Evolutionary conservation across 75 land plant species (phyloP).

Genomic region (Gnetum montanum): DNA sequence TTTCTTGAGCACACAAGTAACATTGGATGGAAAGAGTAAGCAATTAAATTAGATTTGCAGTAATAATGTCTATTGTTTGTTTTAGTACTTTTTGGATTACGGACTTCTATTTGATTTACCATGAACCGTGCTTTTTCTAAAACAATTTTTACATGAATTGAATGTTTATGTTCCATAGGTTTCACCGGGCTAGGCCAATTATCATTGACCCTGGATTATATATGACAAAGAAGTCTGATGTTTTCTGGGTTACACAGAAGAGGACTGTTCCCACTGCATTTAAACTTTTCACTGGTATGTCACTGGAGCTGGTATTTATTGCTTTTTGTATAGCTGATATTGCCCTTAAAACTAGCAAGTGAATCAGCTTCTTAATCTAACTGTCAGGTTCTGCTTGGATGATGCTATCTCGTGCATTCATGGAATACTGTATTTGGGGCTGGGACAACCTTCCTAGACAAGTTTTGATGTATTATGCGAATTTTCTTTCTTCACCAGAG

Average conservation of each 20-base stretch:
- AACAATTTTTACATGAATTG: no score
- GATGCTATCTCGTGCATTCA: conserved; percentile 54
- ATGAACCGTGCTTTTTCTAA: no score
- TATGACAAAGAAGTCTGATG: conserved; percentile 63
- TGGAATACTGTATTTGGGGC: conserved; percentile 62
- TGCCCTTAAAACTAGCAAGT: neutral
- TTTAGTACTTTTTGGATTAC: no score
- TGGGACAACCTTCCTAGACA: conserved; percentile 83
- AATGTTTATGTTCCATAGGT: conserved; percentile 40
- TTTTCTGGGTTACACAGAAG: conserved; percentile 72
- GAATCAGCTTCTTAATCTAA: no score
- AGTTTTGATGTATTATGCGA: conserved; percentile 78
- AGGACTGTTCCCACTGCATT: conserved; percentile 81
- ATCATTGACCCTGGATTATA: conserved; percentile 91
- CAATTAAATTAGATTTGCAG: no score
- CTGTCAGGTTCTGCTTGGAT: conserved; percentile 83
- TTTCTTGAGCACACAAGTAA: conserved; percentile 73
- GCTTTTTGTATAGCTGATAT: neutral
- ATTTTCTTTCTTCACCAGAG: conserved; percentile 73
- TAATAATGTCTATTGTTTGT: no score
- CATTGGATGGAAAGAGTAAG: conserved; percentile 74
- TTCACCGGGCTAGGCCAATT: conserved; percentile 75
- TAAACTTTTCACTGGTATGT: conserved; percentile 83
- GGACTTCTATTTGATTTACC: no score
- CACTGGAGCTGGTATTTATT: neutral